These are phyloP conservation scores for Inga leiocalycina DNA, from an alignment of 306 rosid genomes.

Conservation along the genomic window DNA sequence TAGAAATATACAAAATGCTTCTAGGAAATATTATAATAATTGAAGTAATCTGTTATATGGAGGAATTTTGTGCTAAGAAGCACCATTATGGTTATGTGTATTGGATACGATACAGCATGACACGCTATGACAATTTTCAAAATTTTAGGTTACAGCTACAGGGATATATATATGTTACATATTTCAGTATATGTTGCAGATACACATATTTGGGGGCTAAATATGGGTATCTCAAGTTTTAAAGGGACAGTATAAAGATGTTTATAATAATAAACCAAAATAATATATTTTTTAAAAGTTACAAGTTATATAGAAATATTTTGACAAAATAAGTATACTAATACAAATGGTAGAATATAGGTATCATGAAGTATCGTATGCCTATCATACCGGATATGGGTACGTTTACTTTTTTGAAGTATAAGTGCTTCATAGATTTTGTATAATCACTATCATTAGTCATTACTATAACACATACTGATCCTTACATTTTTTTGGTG, in stretches of 20 bases:
- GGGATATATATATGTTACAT: neutral
- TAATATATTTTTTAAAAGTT: too few relatives aligned
- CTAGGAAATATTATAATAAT: neutral
- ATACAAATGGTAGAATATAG: neutral
- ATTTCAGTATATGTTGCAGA: too few relatives aligned
- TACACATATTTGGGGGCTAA: too few relatives aligned
- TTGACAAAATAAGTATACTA: neutral
- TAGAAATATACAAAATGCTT: neutral
- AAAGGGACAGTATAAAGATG: too few relatives aligned
- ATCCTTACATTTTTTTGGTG: conserved; percentile 66
- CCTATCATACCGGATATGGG: neutral
- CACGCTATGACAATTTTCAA: neutral
- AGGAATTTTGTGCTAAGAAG: conserved; percentile 5
- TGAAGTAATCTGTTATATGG: neutral
- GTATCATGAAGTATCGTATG: neutral
- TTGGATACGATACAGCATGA: neutral
- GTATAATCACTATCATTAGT: neutral
- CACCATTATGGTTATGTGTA: neutral
- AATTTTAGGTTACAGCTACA: too few relatives aligned
- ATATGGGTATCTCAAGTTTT: neutral
- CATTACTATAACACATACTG: conserved; percentile 15
- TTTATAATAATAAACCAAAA: neutral
- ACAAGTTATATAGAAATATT: neutral
- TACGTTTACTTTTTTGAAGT: neutral
- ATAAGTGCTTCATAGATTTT: neutral